phyloP scores from a whole-genome alignment of 176 grass and related monocot species.

The Oryza glaberrima region DNA sequence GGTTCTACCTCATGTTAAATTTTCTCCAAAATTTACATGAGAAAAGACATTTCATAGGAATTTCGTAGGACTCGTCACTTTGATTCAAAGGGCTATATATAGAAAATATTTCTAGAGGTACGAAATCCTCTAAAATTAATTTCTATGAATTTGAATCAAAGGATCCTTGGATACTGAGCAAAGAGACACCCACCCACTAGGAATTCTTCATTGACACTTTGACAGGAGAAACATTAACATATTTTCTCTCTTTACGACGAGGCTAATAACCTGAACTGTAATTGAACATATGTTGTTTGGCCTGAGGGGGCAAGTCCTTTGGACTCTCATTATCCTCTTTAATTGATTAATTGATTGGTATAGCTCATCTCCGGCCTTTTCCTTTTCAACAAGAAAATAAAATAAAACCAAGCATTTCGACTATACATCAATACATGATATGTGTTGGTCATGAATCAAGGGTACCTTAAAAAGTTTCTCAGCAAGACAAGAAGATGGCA shows the following conservation, averaged over 20 bases:
- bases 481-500: neutral
- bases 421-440: neutral
- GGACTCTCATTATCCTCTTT: neutral
- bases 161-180: neutral
- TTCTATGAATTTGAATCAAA: too few relatives aligned
- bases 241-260: too few relatives aligned
- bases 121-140: too few relatives aligned
- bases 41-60: too few relatives aligned
- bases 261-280: too few relatives aligned
- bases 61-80: too few relatives aligned
- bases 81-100: too few relatives aligned
- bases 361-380: neutral
- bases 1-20: too few relatives aligned
- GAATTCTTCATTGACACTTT: neutral
- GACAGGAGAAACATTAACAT: too few relatives aligned
- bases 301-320: neutral
- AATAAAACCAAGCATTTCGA: neutral
- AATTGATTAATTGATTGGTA: neutral
- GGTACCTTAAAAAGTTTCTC: neutral
- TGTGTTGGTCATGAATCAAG: neutral
- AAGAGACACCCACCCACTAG: neutral
- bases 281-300: neutral
- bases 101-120: too few relatives aligned
- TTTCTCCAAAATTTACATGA: too few relatives aligned
- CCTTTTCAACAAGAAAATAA: neutral